Conservation (phyloP, 768 basidiomycete species). For the Lactarius hatsudake region DNA sequence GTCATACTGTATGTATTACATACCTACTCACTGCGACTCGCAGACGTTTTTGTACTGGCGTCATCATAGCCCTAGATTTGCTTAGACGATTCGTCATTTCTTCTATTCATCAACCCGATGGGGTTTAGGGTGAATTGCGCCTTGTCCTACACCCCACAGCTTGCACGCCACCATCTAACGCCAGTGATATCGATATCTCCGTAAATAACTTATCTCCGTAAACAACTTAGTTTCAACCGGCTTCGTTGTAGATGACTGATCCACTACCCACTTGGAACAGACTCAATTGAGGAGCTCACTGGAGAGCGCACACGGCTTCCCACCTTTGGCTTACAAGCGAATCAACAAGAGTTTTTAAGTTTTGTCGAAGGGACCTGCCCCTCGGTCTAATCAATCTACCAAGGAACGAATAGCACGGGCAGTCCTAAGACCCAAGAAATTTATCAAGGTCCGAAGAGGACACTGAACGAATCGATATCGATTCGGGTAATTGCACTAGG, state of each 20-base stretch:
- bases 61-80: neutral
- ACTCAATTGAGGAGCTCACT: neutral
- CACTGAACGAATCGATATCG: neutral
- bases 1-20: slow-evolving; percentile 15
- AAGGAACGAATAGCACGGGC: neutral
- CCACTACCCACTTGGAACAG: neutral
- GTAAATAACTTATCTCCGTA: neutral
- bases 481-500: neutral
- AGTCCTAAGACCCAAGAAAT: neutral
- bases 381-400: neutral
- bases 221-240: neutral
- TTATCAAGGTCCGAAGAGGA: neutral
- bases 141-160: neutral
- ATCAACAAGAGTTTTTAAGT: neutral
- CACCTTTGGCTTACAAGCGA: neutral
- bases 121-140: neutral
- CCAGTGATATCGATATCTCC: neutral
- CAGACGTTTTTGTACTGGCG: neutral
- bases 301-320: neutral
- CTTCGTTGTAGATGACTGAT: neutral
- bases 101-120: neutral
- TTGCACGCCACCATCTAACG: neutral
- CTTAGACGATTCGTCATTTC: neutral
- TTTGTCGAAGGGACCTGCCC: neutral
- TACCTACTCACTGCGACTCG: neutral